phyloP scores from a whole-genome alignment of 2,329 filamentous ascomycete species.

The Fusarium luffae region DNA sequence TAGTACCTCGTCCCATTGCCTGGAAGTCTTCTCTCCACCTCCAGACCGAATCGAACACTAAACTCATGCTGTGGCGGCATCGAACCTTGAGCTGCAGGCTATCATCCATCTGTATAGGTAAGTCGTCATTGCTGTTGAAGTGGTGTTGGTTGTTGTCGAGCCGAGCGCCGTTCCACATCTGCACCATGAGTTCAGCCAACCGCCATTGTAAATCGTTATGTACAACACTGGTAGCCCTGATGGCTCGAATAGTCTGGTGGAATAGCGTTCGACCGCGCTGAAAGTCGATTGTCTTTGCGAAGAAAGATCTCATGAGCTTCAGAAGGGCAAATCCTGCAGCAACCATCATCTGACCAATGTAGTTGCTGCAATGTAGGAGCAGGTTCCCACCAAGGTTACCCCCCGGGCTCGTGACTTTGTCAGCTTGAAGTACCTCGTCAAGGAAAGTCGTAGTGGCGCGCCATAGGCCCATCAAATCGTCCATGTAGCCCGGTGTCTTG shows the following conservation, averaged over 20 bases:
- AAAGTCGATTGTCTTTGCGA: slow-evolving; percentile 76
- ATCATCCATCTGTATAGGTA: slow-evolving; percentile 69
- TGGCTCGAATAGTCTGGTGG: slow-evolving; percentile 74
- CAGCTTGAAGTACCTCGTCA: slow-evolving; percentile 69
- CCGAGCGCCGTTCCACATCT: slow-evolving; percentile 82
- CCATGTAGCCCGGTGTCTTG: slow-evolving; percentile 75
- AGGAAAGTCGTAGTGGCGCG: slow-evolving; percentile 76
- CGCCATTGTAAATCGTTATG: slow-evolving; percentile 84
- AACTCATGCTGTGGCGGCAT: slow-evolving; percentile 85
- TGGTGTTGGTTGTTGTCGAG: slow-evolving; percentile 60
- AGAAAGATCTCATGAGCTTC: slow-evolving; percentile 82
- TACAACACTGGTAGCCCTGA: slow-evolving; percentile 78
- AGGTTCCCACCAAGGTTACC: slow-evolving; percentile 62
- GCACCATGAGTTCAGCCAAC: slow-evolving; percentile 85
- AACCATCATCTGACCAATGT: slow-evolving; percentile 87
- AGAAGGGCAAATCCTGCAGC: slow-evolving; percentile 81
- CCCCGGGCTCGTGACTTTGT: slow-evolving; percentile 59
- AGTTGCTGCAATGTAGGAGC: slow-evolving; percentile 76
- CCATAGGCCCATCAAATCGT: slow-evolving; percentile 81
- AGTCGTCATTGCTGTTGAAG: slow-evolving; percentile 61
- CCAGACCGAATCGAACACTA: slow-evolving; percentile 88
- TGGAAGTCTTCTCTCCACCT: slow-evolving; percentile 85
- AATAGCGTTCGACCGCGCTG: slow-evolving; percentile 76
- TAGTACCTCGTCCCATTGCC: slow-evolving; percentile 73
- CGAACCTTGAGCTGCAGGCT: slow-evolving; percentile 83